phyloP scores from a whole-genome alignment of 2,329 filamentous ascomycete genomes.

The Aspergillus ustus region DNA sequence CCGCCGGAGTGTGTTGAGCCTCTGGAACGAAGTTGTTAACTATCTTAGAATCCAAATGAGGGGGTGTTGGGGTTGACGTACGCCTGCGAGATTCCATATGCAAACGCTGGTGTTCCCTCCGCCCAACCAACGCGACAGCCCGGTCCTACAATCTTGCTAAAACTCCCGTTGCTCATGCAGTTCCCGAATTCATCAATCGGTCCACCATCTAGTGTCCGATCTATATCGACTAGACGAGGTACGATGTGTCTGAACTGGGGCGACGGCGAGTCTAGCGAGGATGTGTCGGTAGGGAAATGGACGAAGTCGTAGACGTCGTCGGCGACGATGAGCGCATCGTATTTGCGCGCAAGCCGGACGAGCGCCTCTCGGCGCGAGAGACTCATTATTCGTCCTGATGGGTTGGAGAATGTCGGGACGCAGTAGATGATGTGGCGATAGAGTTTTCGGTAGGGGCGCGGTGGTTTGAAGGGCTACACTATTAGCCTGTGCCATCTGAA shows the following conservation, averaged over 20 bases:
- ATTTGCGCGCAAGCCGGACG: conserved; percentile 74
- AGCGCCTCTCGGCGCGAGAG: conserved; percentile 69
- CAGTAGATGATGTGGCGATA: conserved; percentile 89
- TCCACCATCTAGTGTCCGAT: conserved; percentile 67
- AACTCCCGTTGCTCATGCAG: conserved; percentile 82
- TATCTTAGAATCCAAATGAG: too few species aligned
- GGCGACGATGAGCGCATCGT: conserved; percentile 80
- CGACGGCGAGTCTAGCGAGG: conserved; percentile 12
- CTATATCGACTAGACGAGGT: conserved; percentile 81
- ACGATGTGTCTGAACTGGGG: conserved; percentile 51
- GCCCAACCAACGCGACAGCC: conserved; percentile 85
- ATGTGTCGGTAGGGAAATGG: conserved; percentile 66
- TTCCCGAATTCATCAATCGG: conserved; percentile 73
- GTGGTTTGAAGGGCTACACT: conserved; percentile 59
- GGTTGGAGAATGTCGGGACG: conserved; percentile 88
- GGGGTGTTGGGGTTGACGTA: conserved; percentile 48
- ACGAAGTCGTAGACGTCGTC: conserved; percentile 97
- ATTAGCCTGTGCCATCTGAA: background rate
- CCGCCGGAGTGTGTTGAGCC: conserved; percentile 64
- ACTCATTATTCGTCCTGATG: conserved; percentile 81
- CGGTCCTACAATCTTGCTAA: conserved; percentile 84
- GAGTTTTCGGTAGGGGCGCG: conserved; percentile 69
- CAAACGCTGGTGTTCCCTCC: conserved; percentile 69
- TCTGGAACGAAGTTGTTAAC: conserved; percentile 35
- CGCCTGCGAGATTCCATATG: conserved; percentile 62